phyloP scores from a whole-genome alignment of 169 alveolate genomes.

The Eimeria maxima region DNA sequence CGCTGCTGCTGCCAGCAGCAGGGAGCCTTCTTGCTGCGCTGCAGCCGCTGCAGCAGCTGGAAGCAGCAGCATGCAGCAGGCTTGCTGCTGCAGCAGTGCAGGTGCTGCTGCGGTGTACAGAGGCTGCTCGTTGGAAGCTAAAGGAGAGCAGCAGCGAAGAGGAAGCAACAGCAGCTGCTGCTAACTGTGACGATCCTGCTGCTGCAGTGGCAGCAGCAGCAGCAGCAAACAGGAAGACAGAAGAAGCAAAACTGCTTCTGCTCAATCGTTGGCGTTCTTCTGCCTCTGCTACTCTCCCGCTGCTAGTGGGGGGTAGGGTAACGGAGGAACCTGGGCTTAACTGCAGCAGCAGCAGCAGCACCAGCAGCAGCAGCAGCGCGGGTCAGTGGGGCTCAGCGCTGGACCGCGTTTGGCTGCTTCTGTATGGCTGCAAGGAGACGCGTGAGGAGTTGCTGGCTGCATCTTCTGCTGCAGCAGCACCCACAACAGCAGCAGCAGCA shows the following conservation, averaged over 20 bases:
- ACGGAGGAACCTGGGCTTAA: not conserved
- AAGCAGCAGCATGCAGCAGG: constrained; percentile 47
- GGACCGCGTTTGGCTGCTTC: constrained; percentile 30
- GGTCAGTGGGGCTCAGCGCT: constrained; percentile 49
- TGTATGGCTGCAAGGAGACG: constrained; percentile 21
- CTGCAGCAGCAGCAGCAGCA: constrained; percentile 35
- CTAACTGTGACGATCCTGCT: not conserved
- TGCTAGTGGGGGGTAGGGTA: not conserved
- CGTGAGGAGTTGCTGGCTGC: not conserved
- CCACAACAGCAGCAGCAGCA: too few species aligned
- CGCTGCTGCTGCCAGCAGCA: constrained; percentile 50
- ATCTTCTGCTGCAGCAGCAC: not conserved
- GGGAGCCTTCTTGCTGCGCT: constrained; percentile 26
- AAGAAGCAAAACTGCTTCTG: constrained; percentile 32
- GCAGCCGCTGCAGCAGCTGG: constrained; percentile 48
- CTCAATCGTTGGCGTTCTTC: not conserved
- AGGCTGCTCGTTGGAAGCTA: constrained; percentile 42
- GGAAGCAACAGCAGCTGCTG: not conserved
- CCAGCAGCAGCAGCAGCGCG: constrained; percentile 20
- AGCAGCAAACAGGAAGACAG: constrained; percentile 20
- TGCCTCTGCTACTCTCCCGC: not conserved
- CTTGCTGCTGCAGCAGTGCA: constrained; percentile 40
- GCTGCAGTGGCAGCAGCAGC: constrained; percentile 53
- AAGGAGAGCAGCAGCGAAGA: constrained; percentile 3
- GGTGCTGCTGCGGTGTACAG: constrained; percentile 61